Percentiles rank a stretch among this genome's conserved stretches.
Conservation (phyloP, 2,329 filamentous ascomycete species). For the Fusarium pininemorale region DNA sequence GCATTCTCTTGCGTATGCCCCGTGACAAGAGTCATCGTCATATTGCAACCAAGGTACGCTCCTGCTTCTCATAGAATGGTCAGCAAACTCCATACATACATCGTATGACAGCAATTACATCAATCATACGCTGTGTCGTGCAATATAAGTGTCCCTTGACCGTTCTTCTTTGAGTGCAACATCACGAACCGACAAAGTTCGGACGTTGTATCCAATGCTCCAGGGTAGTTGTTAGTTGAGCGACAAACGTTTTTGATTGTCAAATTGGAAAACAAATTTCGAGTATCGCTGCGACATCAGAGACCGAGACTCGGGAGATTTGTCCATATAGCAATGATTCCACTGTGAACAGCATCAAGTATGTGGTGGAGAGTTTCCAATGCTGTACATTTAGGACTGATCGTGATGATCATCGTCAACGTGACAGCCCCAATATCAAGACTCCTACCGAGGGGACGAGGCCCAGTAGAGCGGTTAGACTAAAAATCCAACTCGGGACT, state of each 20-base stretch:
- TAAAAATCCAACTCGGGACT: background rate
- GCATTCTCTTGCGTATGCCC: background rate
- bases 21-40: background rate
- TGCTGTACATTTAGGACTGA: background rate
- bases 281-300: background rate
- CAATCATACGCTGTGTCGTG: background rate
- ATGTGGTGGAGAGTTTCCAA: background rate
- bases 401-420: slow-evolving; percentile 1
- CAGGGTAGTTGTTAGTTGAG: background rate
- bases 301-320: background rate
- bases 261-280: background rate
- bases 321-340: background rate
- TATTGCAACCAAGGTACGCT: background rate
- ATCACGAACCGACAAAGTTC: background rate
- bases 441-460: background rate
- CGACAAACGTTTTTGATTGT: background rate
- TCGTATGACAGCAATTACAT: background rate
- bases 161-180: background rate
- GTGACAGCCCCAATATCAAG: background rate
- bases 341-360: background rate
- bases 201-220: background rate
- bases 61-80: background rate
- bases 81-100: background rate
- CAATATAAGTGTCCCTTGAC: background rate
- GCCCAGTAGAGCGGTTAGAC: background rate